Conservation (phyloP, 352 stramenopile species). For the Pythium brachiatum region DNA sequence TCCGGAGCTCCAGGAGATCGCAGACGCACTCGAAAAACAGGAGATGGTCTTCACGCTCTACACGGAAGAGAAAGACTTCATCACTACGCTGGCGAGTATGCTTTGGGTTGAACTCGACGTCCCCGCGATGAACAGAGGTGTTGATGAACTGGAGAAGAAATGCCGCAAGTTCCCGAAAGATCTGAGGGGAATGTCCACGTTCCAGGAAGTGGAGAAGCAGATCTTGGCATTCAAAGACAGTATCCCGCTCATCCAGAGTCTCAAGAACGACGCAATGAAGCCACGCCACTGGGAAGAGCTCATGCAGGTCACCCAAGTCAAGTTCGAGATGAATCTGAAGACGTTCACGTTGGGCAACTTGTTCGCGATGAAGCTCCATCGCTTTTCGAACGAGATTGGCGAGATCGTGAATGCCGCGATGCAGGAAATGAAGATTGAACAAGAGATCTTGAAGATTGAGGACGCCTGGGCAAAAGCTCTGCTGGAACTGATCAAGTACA, state of each 20-base stretch:
- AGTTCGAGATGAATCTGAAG: conserved; percentile 93
- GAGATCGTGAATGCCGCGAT: conserved; percentile 93
- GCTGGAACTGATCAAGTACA: conserved; percentile 92
- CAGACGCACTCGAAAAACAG: conserved; percentile 87
- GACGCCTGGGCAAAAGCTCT: conserved; percentile 86
- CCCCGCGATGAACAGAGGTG: conserved; percentile 87
- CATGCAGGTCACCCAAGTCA: conserved; percentile 87
- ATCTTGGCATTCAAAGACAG: conserved; percentile 93
- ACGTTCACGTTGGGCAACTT: conserved; percentile 91
- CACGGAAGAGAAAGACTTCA: conserved; percentile 93
- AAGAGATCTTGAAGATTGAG: conserved; percentile 92
- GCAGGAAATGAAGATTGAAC: conserved; percentile 94
- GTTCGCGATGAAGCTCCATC: conserved; percentile 92
- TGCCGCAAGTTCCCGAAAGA: conserved; percentile 91
- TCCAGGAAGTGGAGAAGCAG: conserved; percentile 89
- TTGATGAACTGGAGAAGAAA: conserved; percentile 92
- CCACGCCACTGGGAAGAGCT: conserved; percentile 89
- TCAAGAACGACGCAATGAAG: conserved; percentile 95
- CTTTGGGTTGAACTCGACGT: conserved; percentile 94
- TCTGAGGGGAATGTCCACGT: conserved; percentile 88
- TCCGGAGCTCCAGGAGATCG: conserved; percentile 86
- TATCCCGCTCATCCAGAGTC: conserved; percentile 91
- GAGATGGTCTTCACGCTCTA: conserved; percentile 91
- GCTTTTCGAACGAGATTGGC: conserved; percentile 88
- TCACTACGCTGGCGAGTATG: conserved; percentile 84